A percentile compares a stretch with the other conserved stretches of the same genome.
These are phyloP conservation scores for Mycosphaerelloides madeirae DNA, from an alignment of 2,329 filamentous ascomycete genomes.

Conservation along the genomic window DNA sequence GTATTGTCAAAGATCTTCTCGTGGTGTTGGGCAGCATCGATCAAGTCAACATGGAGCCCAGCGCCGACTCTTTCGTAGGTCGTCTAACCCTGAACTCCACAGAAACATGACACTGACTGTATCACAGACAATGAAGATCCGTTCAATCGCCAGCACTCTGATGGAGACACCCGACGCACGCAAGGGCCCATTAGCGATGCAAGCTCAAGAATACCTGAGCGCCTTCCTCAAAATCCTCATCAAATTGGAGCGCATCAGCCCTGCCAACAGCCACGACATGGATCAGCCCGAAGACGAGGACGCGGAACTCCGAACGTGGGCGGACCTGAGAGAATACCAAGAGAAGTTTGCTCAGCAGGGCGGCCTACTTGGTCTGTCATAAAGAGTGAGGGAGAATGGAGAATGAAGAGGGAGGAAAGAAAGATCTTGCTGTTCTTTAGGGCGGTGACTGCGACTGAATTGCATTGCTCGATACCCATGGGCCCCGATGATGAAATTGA, in stretches of 20 bases:
- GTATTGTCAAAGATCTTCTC: conserved; percentile 75
- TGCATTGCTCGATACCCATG: conserved; percentile 4
- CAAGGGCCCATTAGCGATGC: conserved; percentile 49
- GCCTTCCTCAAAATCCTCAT: conserved; percentile 71
- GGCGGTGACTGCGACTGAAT: not conserved
- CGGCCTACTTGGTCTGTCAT: conserved; percentile 43
- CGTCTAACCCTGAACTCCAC: not conserved
- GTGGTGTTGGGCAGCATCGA: conserved; percentile 71
- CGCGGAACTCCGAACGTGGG: conserved; percentile 71
- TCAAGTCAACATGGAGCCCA: conserved; percentile 77
- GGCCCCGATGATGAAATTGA: not conserved
- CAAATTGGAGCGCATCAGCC: conserved; percentile 64
- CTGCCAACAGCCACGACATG: conserved; percentile 40
- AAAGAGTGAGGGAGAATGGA: not conserved
- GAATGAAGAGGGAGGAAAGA: not conserved
- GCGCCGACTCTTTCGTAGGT: conserved; percentile 60
- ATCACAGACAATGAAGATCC: conserved; percentile 70
- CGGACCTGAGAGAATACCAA: conserved; percentile 73
- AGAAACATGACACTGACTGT: not conserved
- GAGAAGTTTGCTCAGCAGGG: conserved; percentile 64
- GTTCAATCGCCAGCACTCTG: conserved; percentile 75
- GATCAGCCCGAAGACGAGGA: conserved; percentile 57
- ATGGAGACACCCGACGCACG: conserved; percentile 57
- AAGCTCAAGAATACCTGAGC: conserved; percentile 66
- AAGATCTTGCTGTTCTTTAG: not conserved